Percentiles rank a stretch among this genome's conserved stretches.
Evolutionary conservation across 306 rosid genomes (phyloP).

Genomic region (Abrus pulchellus): DNA sequence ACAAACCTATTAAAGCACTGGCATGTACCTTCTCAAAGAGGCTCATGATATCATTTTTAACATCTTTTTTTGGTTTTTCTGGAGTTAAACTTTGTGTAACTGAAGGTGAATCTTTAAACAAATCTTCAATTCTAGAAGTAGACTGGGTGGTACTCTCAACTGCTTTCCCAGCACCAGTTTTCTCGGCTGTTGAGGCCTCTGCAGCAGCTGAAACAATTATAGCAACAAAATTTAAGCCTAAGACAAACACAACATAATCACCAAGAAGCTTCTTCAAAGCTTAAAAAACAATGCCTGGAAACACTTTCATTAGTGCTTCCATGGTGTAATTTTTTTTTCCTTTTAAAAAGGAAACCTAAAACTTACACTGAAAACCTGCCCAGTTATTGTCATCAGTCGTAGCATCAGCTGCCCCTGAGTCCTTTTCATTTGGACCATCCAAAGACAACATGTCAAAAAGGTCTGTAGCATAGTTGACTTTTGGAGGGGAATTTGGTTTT

Average conservation of each 20-base stretch:
- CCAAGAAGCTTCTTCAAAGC: constrained; percentile 40
- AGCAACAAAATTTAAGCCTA: constrained; percentile 42
- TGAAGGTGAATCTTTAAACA: constrained; percentile 73
- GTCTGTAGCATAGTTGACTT: constrained; percentile 92
- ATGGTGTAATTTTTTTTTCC: background rate
- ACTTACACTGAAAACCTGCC: constrained; percentile 99
- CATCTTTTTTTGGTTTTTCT: constrained; percentile 77
- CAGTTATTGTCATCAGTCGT: constrained; percentile 77
- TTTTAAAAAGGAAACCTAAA: constrained; percentile 10
- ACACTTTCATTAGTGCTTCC: constrained; percentile 28
- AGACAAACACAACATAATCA: constrained; percentile 22
- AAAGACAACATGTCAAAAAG: constrained; percentile 90
- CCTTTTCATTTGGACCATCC: constrained; percentile 79
- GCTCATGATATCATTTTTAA: constrained; percentile 94
- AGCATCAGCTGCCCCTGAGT: constrained; percentile 60
- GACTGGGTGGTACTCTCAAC: constrained; percentile 64
- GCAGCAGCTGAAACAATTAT: constrained; percentile 75
- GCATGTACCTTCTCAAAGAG: constrained; percentile 91
- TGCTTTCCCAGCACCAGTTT: constrained; percentile 58
- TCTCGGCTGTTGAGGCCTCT: constrained; percentile 64
- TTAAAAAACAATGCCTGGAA: constrained; percentile 33
- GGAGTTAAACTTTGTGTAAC: constrained; percentile 56
- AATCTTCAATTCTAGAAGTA: constrained; percentile 77
- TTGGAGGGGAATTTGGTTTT: constrained; percentile 65
- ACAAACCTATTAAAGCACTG: constrained; percentile 20